A percentile compares a stretch with the other conserved stretches of the same genome.
Conservation (phyloP, 176 grass and related monocot species). For the Avena atlantica region DNA sequence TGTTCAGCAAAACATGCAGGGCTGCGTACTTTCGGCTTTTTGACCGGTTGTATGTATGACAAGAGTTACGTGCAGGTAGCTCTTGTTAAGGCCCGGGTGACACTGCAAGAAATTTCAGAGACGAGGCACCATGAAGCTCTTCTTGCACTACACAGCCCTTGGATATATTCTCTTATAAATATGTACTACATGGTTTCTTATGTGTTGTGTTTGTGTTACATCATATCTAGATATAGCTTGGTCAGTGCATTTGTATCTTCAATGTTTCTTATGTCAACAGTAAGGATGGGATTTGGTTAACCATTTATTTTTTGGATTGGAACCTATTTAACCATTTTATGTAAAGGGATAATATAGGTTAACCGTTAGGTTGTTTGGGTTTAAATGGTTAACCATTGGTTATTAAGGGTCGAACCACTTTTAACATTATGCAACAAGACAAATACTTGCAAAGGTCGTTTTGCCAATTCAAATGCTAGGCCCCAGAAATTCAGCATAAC, state of each 20-base stretch:
- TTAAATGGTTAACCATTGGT: too few relatives aligned
- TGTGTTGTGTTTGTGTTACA: background rate
- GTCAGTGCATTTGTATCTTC: background rate
- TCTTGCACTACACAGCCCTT: background rate
- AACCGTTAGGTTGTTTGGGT: too few relatives aligned
- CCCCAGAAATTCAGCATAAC: too few relatives aligned
- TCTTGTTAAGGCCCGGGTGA: background rate
- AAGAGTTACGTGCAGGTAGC: conserved; percentile 13
- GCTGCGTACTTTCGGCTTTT: background rate
- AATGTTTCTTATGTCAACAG: too few relatives aligned
- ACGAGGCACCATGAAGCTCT: background rate
- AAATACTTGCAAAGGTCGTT: too few relatives aligned
- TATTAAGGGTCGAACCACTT: too few relatives aligned
- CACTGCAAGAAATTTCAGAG: background rate
- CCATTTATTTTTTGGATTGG: too few relatives aligned
- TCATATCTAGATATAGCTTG: background rate
- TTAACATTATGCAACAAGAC: too few relatives aligned
- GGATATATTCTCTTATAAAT: background rate
- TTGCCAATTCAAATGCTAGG: too few relatives aligned
- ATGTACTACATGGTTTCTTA: background rate
- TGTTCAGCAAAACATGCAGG: conserved; percentile 14
- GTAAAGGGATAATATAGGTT: too few relatives aligned
- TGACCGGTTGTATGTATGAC: conserved; percentile 11
- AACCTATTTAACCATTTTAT: too few relatives aligned
- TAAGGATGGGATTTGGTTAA: too few relatives aligned